Base-by-base conservation (phyloP, 1,284 basidiomycete genomes). In the Tetrapyrgos nigripes region DNA sequence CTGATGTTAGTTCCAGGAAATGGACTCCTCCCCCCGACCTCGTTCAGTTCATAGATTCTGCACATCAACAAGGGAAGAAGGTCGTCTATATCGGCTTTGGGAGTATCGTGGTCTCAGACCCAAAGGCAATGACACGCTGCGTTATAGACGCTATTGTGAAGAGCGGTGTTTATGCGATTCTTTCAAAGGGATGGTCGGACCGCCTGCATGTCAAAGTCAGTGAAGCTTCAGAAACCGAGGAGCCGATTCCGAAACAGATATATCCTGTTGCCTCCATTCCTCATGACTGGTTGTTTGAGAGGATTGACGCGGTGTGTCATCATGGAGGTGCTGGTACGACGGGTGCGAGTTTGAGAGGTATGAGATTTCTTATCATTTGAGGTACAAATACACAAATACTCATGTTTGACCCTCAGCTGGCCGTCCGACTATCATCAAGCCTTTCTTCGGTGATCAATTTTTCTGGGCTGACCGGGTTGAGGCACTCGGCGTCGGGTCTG, bases 171-270 rank as follows among this genome's bases (percentile, higher is more conserved):
- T 84, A 88, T 71, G 95, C 94, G 17, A 95, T 99, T 64, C 79
- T 99, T 26, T 97, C 95, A 40, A 98, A 98, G 75, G 97, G 97
- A 31, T 99, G 97, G 97, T 97, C 94, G 2, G 96, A 98, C 74
- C 85, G 97, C 51, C 80, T 94, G n/a, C 84, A 89, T 6, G 79
- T 81, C 43, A 91, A 89, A 74, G 83, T 83, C 65, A 72, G 74
- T 1, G 88, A 91, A 44, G 76, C 76, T 21, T 68, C 82, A 0
- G 86, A 90, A 61, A 77, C 80, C 0, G 88, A 92, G 64, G 88
- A 88, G 63, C 83, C 88, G 19, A 76, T 92, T 53, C 91, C 93
- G 9, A 78, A 84, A 56, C 83, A 91, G 70, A 95, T 96, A 63
- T 96, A 91, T 73, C 76, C 87, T 1, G 89, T 99, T 59, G 82